phyloP scores from a whole-genome alignment of 306 rosid genomes.

The Vigna nakashimae region DNA sequence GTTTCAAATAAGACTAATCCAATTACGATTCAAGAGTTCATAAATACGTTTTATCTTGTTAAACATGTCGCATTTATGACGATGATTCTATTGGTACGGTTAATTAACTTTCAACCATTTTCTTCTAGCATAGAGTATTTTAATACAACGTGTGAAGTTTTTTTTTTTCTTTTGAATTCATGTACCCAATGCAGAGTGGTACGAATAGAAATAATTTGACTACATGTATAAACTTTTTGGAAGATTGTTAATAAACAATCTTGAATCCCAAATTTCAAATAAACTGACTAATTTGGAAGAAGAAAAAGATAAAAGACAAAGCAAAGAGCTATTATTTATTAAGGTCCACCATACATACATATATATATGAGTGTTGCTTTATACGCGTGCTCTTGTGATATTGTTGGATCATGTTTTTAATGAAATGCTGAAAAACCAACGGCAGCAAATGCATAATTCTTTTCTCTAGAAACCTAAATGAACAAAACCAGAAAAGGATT shows the following conservation, averaged over 20 bases:
- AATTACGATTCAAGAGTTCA: rapidly evolving
- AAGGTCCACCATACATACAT: conserved; percentile 49
- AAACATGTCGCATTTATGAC: too few species aligned
- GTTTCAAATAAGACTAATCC: rapidly evolving
- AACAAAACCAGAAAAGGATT: conserved; percentile 25
- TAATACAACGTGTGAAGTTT: conserved; percentile 19
- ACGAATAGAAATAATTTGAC: conserved; percentile 44
- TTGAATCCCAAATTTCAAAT: conserved; percentile 38
- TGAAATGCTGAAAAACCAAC: conserved; percentile 43
- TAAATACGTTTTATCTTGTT: too few species aligned
- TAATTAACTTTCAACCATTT: conserved; percentile 26
- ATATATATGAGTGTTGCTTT: conserved; percentile 51
- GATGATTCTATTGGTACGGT: too few species aligned
- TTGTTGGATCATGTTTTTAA: conserved; percentile 39
- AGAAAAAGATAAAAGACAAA: conserved; percentile 31
- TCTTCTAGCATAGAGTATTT: neutral
- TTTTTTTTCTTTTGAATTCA: conserved; percentile 21
- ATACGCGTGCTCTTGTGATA: conserved; percentile 67
- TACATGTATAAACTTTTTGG: conserved; percentile 28
- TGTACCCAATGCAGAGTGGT: conserved; percentile 9
- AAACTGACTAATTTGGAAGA: conserved; percentile 12
- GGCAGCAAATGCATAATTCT: conserved; percentile 38
- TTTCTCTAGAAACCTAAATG: conserved; percentile 48
- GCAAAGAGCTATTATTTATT: conserved; percentile 39
- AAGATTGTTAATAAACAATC: conserved; percentile 37